Base-by-base conservation (phyloP, 306 rosid species). In the Quillaja saponaria region DNA sequence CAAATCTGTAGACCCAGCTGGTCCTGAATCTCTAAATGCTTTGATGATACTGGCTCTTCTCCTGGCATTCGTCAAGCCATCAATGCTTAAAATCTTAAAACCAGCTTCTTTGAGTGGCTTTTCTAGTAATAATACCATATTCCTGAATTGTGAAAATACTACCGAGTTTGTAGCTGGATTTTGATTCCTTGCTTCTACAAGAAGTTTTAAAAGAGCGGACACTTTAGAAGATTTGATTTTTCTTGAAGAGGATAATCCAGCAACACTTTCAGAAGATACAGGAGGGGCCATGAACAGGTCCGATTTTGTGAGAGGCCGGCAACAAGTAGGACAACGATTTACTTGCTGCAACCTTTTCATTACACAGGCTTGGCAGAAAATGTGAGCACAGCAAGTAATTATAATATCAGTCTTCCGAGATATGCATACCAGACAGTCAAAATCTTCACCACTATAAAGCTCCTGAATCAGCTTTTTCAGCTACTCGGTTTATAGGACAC, bases 391-490 rank as follows among this genome's bases (percentile, higher is more conserved):
- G 2, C 81, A 28, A 41, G 95, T 90, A 52, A 90, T 87, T 14
- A 87, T 81, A 45, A 77, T 64, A 52, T 85, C 79, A 0, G 69
- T 66, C 19, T 90, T 88, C 3, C 88, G 78, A 56, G 84, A 74
- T 9, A 87, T 68, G 70, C 97, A 90, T 21, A 90, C 83, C 19
- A 95, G 97, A 66, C 97, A 90, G 14, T 87, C 95, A 69, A 87
- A 75, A 76, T 90, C 95, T 74, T 90, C 95, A 59, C 82, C 88
- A 54, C 81, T 88, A 77, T 81, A 88, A 54, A 90, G 60, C 69
- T 75, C 68, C 81, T 81, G 80, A 20, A 87, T 72, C 68, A 90
- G 61, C 72, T 74, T 79, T 71, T 81, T 68, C 72, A 85, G 79
- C 78, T 87, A 67, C 55, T 83, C 88, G 94, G 97, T 44, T 87